A percentile compares a stretch with the other conserved stretches of the same genome.
Conservation (phyloP, 2,329 filamentous ascomycete genomes). For the Leptographium wingfieldii region DNA sequence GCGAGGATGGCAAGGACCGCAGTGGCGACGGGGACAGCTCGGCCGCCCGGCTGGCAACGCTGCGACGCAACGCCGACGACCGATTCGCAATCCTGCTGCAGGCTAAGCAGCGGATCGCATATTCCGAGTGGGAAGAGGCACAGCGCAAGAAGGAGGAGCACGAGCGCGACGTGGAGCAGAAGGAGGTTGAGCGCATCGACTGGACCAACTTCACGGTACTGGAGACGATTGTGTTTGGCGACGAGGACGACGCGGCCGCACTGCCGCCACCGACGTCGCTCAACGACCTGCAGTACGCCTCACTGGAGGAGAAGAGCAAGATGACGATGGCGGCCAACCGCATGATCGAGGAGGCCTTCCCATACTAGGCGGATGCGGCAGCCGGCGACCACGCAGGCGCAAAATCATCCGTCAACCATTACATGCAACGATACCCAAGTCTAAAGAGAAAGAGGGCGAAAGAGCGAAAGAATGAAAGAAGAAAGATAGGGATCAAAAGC, state of each 20-base stretch:
- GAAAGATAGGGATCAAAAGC: not conserved
- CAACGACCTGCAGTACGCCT: constrained; percentile 85
- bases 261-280: constrained; percentile 82
- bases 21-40: constrained; percentile 56
- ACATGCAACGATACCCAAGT: not conserved
- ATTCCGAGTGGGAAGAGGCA: constrained; percentile 68
- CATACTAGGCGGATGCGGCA: constrained; percentile 27
- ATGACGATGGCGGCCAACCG: constrained; percentile 72
- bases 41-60: constrained; percentile 55
- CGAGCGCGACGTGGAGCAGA: constrained; percentile 66
- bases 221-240: constrained; percentile 85
- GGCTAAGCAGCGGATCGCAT: constrained; percentile 78
- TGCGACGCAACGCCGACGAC: constrained; percentile 64
- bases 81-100: constrained; percentile 69
- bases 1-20: constrained; percentile 57
- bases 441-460: not conserved
- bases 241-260: constrained; percentile 73
- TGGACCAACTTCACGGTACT: constrained; percentile 97
- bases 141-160: constrained; percentile 88
- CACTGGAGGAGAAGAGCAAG: constrained; percentile 86
- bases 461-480: not conserved
- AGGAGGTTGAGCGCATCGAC: constrained; percentile 73
- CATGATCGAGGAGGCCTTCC: constrained; percentile 91
- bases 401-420: no score
- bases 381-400: not conserved